These are phyloP conservation scores for Fusarium annulatum DNA, from an alignment of 2,329 filamentous ascomycete genomes.

Conservation along the genomic window DNA sequence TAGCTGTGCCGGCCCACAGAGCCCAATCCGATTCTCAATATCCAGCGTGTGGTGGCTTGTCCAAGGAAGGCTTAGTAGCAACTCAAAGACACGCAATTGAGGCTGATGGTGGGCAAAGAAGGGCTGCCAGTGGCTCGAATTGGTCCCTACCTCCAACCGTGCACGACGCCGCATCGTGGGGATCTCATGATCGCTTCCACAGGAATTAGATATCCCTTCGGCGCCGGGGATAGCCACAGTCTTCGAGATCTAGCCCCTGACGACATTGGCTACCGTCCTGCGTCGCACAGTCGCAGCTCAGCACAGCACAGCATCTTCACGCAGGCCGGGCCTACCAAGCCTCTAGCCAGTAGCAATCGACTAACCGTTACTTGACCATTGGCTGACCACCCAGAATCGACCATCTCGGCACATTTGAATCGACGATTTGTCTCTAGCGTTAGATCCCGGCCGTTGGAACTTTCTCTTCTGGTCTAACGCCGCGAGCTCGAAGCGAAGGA, in stretches of 20 bases:
- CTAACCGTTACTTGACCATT: constrained; percentile 21
- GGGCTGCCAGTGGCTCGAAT: constrained; percentile 17
- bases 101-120: constrained; percentile 21
- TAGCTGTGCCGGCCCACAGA: constrained; percentile 9
- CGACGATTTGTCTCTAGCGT: constrained; percentile 29
- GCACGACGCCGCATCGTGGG: constrained; percentile 44
- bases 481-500: constrained; percentile 26
- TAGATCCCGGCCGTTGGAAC: constrained; percentile 37
- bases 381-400: constrained; percentile 5
- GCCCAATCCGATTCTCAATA: constrained; percentile 13
- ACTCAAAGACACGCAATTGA: constrained; percentile 1
- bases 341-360: constrained; percentile 22
- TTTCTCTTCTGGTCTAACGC: constrained; percentile 13
- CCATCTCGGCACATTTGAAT: constrained; percentile 16
- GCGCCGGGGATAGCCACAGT: constrained; percentile 4
- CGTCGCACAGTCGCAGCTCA: constrained; percentile 7
- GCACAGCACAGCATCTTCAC: constrained; percentile 9
- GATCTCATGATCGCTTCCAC: constrained; percentile 43
- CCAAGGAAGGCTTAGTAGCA: constrained; percentile 13
- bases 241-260: constrained; percentile 40
- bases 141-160: constrained; percentile 34
- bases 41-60: constrained; percentile 17
- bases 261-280: constrained; percentile 26
- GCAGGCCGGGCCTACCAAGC: constrained; percentile 1
- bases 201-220: constrained; percentile 21